Base-by-base conservation (phyloP, 805 yeast species). In the Ogataea degrootiae region DNA sequence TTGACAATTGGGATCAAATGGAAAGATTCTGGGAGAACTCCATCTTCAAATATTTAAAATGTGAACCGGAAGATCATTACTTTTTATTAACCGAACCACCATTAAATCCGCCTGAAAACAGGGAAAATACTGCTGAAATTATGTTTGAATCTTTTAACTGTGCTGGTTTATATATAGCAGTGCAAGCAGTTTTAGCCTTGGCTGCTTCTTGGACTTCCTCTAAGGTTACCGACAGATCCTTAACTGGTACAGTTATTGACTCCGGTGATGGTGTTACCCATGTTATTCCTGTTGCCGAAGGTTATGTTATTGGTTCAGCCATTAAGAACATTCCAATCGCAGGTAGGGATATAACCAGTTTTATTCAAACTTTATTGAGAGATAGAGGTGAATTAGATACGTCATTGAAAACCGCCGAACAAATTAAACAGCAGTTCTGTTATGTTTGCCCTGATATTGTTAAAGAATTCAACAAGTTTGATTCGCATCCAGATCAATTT, bases 1-100 rank as follows among this genome's bases (percentile, higher is more conserved):
- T 94, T 53, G 99, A 94, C 68, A 89, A 94, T 68, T 94, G 99
- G 99, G 99, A 94, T 71, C 97, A 94, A 65, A 94, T 94, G 99
- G 99, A 94, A 69, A 79, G 99, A 65, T 92, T 90, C 69, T 94
- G 99, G 99, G 98, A 94, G 64, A 87, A 87, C 61, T 88, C 96
- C 41, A 91, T 94, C 62, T 94, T 94, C 75, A 92, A 94, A 71
- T 94, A 94, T 66, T 77, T 94, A 58, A 82, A 97, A 67, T 89
- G 98, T 66, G 99, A 94, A 70, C 99, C 99, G 15, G 99, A 94
- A 68, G 99, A 94, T 69, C 99, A 94, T 64, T 90, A 88, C 65
- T 94, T 94, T 69, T 73, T 94, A 48, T 72, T 94, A 58, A 94
- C 99, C 44, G 99, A 94, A 71, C 99, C 99, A 11, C 99, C 99